Percentiles rank a stretch among this genome's conserved stretches.
phyloP scores from a whole-genome alignment of 2,329 filamentous ascomycete genomes.

The Colletotrichum higginsianum region DNA sequence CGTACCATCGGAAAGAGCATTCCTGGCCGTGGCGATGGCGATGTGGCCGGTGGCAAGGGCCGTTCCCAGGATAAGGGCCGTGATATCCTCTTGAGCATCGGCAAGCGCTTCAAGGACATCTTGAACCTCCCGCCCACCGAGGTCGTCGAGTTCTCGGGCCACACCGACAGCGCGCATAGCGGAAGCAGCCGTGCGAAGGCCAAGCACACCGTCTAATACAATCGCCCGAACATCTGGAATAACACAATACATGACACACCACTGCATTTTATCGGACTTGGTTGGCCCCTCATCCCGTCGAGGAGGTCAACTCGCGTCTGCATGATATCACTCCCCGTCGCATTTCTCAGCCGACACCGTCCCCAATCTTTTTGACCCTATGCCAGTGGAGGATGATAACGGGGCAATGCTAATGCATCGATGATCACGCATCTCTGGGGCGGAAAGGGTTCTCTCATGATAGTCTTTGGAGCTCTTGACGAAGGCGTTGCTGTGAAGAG shows the following conservation, averaged over 20 bases:
- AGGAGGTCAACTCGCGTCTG: conserved; percentile 25
- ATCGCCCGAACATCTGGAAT: conserved; percentile 8
- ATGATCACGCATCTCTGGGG: conserved; percentile 42
- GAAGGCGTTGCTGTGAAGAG: conserved; percentile 42
- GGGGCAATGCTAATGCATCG: conserved; percentile 39
- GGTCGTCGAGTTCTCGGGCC: conserved; percentile 93
- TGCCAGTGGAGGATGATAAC: conserved; percentile 17
- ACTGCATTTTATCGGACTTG: conserved; percentile 35
- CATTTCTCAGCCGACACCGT: conserved; percentile 37
- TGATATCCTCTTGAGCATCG: conserved; percentile 87
- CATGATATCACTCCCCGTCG: conserved; percentile 39
- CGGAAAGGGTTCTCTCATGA: conserved; percentile 42
- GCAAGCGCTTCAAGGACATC: conserved; percentile 92
- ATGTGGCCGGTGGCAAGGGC: conserved; percentile 82
- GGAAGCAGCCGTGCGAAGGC: conserved; percentile 97
- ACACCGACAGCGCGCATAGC: conserved; percentile 92
- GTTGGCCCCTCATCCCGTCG: conserved; percentile 24
- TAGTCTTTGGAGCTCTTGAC: conserved; percentile 41
- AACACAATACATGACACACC: conserved; percentile 27
- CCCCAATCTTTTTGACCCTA: conserved; percentile 32
- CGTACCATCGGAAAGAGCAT: conserved; percentile 91
- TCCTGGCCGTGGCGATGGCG: conserved; percentile 80
- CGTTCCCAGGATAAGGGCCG: conserved; percentile 85
- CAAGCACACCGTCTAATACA: conserved; percentile 84
- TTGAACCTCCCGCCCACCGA: conserved; percentile 84